Evolutionary conservation across 495 filamentous ascomycete genomes (phyloP).

Genomic region (Lentithecium fluviatile): DNA sequence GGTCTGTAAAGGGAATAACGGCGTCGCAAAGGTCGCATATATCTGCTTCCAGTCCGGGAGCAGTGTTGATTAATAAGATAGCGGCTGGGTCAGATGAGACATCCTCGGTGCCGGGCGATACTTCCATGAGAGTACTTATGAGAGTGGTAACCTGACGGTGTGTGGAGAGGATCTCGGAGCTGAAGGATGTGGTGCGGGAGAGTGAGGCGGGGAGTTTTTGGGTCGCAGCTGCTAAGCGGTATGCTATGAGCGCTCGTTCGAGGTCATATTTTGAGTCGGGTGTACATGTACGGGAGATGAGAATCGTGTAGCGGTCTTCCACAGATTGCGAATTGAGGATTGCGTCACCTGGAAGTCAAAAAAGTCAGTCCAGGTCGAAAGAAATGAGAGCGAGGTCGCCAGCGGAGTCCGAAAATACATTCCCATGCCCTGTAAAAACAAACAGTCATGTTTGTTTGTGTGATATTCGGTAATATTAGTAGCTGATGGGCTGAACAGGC

Average conservation of each 20-base stretch:
- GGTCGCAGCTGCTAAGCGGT: conserved; percentile 11
- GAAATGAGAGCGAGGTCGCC: no score
- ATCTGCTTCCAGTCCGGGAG: conserved; percentile 14
- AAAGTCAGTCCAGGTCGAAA: neutral
- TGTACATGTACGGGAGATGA: conserved; percentile 13
- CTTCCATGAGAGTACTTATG: neutral
- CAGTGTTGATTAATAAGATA: conserved; percentile 25
- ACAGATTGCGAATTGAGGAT: conserved; percentile 22
- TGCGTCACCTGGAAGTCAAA: conserved; percentile 10
- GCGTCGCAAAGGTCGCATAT: conserved; percentile 51
- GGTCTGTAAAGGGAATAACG: conserved; percentile 43
- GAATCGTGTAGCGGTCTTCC: conserved; percentile 26
- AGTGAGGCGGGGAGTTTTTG: conserved; percentile 6
- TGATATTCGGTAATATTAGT: no score
- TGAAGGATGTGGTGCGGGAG: conserved; percentile 23
- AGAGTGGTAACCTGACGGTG: neutral
- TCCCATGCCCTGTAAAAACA: no score
- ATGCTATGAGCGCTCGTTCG: conserved; percentile 22
- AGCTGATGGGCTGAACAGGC: no score
- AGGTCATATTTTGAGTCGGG: conserved; percentile 10
- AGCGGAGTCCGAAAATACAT: no score
- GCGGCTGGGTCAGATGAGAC: neutral
- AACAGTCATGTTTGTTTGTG: no score
- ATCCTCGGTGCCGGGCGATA: neutral
- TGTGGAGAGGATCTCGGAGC: conserved; percentile 31